phyloP scores from a whole-genome alignment of 495 filamentous ascomycete species.

The Lepraria neglecta region DNA sequence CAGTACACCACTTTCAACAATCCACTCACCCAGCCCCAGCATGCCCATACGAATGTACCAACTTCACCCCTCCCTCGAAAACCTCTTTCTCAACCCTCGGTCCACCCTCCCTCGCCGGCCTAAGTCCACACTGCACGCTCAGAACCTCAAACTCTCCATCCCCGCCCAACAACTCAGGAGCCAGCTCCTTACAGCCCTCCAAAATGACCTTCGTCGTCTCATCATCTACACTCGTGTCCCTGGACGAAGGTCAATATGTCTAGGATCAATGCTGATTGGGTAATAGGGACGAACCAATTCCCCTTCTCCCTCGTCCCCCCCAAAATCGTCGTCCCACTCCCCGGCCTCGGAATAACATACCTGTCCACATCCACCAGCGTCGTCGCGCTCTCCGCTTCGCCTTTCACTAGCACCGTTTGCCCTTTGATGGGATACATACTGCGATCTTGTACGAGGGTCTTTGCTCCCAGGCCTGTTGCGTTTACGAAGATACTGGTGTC shows the following conservation, averaged over 20 bases:
- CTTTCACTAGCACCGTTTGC: constrained; percentile 22
- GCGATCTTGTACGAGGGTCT: constrained; percentile 35
- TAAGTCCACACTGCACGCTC: constrained; percentile 35
- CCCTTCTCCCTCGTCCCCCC: constrained; percentile 36
- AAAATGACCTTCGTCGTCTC: constrained; percentile 33
- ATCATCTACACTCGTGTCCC: constrained; percentile 27
- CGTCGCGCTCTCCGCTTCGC: constrained; percentile 15
- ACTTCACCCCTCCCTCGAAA: constrained; percentile 17
- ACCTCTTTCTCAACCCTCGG: constrained; percentile 33
- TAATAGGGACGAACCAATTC: constrained; percentile 28
- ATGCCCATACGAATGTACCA: constrained; percentile 33
- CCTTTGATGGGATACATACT: constrained; percentile 42
- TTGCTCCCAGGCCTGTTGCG: constrained; percentile 39
- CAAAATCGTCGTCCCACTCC: constrained; percentile 33
- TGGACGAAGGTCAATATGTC: neutral
- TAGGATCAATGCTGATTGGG: no score
- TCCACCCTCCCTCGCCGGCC: constrained; percentile 36
- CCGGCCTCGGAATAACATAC: constrained; percentile 34
- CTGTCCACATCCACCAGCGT: constrained; percentile 2
- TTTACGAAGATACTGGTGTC: constrained; percentile 38
- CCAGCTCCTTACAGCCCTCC: constrained; percentile 28
- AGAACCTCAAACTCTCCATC: constrained; percentile 36
- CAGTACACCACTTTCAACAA: neutral
- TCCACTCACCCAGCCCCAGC: constrained; percentile 30
- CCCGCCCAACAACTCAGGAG: constrained; percentile 34